Evolutionary conservation across 805 yeast species (phyloP), one percentile per base, ranked within the genome.

Genomic region (Pichia exigua): DNA sequence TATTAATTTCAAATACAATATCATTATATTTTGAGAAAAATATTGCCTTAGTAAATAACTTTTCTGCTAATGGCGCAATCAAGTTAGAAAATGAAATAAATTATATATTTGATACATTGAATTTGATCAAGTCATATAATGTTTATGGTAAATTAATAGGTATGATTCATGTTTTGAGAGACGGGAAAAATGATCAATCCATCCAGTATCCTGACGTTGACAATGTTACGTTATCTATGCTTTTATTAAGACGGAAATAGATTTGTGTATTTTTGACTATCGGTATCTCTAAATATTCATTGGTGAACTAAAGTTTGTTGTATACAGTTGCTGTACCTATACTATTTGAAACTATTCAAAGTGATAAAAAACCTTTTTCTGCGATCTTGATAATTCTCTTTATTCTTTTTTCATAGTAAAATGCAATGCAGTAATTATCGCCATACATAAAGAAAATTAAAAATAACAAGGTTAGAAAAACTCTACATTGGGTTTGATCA

Each of bases 11-110:
- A 1, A 45, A 49, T 6, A 60, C 62, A 3, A 49, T 75, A n/a
- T 63, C 70, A 2, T 55, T 55, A 20, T 71, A 72, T 48, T 61
- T 75, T 46, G 71, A 69, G 61, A 65, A 61, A 28, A 66, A 68
- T 47, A 63, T 75, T 15, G 60, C 74, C 11, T 65, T 66, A 54
- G 70, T 71, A 10, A 69, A 69, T 53, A 61, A 57, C 45, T 76
- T 75, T 58, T 61, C 63, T 15, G 26, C 32, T 6, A 32, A 43
- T 10, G 76, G 76, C 6, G 75, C 73, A 2, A 15, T 38, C 11
- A 72, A 68, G 48, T 60, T 76, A 22, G 53, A 53, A 9, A 50
- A 48, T 4, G 77, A 73, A 51, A 53, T 72, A 10, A 53, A 56
- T 3, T 57, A 54, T 26, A 30, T 75, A 11, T 70, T 74, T 62